Evolutionary conservation across 805 yeast genomes (phyloP).

Genomic region (Starmerella riodocensis): DNA sequence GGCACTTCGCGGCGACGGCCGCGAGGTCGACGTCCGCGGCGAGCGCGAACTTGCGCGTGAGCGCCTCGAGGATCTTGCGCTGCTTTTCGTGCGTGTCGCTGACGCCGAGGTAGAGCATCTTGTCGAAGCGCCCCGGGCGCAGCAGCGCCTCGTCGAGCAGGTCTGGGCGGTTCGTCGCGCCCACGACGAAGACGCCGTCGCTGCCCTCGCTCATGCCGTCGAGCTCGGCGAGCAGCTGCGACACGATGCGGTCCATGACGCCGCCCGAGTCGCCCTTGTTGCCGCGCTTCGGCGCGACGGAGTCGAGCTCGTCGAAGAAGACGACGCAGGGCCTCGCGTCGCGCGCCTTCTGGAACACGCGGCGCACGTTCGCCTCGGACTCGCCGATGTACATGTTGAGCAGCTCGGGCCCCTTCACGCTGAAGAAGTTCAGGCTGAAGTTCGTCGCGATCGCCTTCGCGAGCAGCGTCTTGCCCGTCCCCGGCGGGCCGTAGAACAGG

Average conservation of each 20-base stretch:
- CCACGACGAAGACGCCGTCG: constrained; percentile 92
- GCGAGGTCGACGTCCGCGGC: constrained; percentile 46
- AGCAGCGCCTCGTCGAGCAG: constrained; percentile 83
- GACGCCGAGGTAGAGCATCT: constrained; percentile 84
- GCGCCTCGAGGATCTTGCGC: constrained; percentile 68
- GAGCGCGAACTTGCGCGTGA: constrained; percentile 61
- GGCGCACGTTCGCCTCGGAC: constrained; percentile 91
- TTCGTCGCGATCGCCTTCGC: constrained; percentile 97
- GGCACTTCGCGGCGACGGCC: constrained; percentile 53
- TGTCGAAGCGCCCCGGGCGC: constrained; percentile 92
- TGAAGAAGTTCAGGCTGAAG: constrained; percentile 83
- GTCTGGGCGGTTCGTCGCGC: constrained; percentile 98
- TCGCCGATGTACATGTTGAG: constrained; percentile 98
- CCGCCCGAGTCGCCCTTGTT: constrained; percentile 99
- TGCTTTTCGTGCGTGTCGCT: constrained; percentile 86
- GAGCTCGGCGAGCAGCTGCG: constrained; percentile 83
- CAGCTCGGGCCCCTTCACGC: constrained; percentile 94
- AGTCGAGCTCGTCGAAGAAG: constrained; percentile 92
- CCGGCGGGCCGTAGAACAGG: constrained; percentile 94
- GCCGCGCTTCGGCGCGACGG: constrained; percentile 97
- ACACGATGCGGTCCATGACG: constrained; percentile 96
- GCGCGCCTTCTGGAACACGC: constrained; percentile 85
- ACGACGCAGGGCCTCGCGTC: constrained; percentile 97
- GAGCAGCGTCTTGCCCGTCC: constrained; percentile 89
- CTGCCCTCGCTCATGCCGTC: constrained; percentile 84